Percentiles rank a stretch among this genome's conserved stretches.
phyloP scores from a whole-genome alignment of 1,284 basidiomycete species.

The Trametes pubescens region DNA sequence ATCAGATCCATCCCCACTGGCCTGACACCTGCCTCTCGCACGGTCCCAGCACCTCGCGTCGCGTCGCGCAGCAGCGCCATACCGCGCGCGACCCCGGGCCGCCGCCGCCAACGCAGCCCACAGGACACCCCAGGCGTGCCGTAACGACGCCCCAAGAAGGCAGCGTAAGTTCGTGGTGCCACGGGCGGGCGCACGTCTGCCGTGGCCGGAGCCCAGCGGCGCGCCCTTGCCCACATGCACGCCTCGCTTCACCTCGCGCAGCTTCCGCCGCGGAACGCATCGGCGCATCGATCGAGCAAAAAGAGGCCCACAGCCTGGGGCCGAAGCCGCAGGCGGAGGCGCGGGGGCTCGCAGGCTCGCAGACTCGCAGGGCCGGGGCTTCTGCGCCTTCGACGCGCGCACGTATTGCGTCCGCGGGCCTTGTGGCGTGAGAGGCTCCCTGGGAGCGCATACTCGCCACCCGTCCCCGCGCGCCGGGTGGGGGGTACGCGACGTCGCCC shows the following conservation, averaged over 20 bases:
- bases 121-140: neutral
- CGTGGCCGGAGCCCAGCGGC: constrained; percentile 5
- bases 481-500: constrained; percentile 10
- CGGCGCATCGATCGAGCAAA: neutral
- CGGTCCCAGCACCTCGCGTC: neutral
- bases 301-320: constrained; percentile 14
- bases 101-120: neutral
- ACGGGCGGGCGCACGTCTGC: neutral
- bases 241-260: neutral
- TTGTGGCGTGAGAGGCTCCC: constrained; percentile 20
- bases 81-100: neutral
- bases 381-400: neutral
- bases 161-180: neutral
- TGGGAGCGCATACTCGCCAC: constrained; percentile 22
- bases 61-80: neutral
- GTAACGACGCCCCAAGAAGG: neutral
- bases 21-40: neutral
- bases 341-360: too few relatives aligned
- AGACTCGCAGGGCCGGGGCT: neutral
- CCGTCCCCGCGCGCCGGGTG: constrained; percentile 4
- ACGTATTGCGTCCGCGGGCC: constrained; percentile 17
- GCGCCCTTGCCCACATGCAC: constrained; percentile 13
- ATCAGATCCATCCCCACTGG: constrained; percentile 8
- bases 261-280: neutral
- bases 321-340: constrained; percentile 5